phyloP scores from a whole-genome alignment of 495 filamentous ascomycete genomes.

The Penicillium psychrofluorescens region DNA sequence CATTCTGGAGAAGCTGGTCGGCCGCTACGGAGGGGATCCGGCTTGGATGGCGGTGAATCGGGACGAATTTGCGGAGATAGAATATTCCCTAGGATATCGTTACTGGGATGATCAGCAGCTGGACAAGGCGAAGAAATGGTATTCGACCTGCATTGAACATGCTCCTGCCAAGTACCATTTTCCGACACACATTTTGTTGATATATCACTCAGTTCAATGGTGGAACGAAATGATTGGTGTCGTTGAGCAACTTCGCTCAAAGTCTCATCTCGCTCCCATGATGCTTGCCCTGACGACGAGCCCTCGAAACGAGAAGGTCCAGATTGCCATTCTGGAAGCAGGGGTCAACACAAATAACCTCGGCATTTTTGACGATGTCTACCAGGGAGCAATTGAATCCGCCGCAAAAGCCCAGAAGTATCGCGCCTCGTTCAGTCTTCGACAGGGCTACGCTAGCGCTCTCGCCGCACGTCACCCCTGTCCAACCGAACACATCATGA shows the following conservation, averaged over 20 bases:
- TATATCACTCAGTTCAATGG: background rate
- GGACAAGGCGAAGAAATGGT: background rate
- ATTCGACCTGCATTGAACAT: background rate
- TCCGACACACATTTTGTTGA: background rate
- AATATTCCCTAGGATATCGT: constrained; percentile 1
- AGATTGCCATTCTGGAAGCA: background rate
- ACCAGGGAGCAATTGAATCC: background rate
- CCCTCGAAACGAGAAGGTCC: background rate
- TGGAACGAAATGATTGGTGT: background rate
- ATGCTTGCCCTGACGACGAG: background rate
- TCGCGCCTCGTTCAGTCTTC: too few relatives aligned
- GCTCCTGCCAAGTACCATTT: background rate
- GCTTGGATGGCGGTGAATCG: background rate
- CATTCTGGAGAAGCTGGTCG: constrained; percentile 1
- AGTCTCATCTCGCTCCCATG: background rate
- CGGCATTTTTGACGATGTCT: background rate
- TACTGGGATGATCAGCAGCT: background rate
- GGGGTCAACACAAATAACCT: background rate
- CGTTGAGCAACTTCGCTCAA: background rate
- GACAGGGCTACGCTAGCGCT: too few relatives aligned
- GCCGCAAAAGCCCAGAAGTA: background rate
- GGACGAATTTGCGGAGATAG: background rate
- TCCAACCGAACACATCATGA: background rate
- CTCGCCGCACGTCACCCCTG: too few relatives aligned
- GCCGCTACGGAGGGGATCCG: background rate